Base-by-base conservation (phyloP, 2,329 filamentous ascomycete genomes). In the Orbilia oligospora region DNA sequence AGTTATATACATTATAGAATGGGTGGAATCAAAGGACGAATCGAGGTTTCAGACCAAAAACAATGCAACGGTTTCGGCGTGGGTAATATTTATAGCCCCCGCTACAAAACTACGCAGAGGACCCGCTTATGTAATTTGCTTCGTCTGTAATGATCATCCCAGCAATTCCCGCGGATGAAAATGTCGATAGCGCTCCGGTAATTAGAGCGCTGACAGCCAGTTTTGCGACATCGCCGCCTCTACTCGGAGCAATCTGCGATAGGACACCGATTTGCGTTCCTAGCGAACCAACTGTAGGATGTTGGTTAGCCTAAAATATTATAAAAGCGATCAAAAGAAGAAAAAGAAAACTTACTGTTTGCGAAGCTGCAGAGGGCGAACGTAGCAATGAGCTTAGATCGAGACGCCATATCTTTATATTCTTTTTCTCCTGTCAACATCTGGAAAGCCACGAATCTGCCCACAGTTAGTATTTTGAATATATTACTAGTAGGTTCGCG, bases 281-380 rank as follows among this genome's bases (percentile, higher is more conserved):
- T 18, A 88, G 84, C 20, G 86, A 87, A 51, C 87, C 86, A 63
- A 75, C 69, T 79, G 41, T 14, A 49, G 33, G 48, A 14, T 56
- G 20, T 4, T 36, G 46, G 38, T 78, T 51, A 78, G 63, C 46
- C 20, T 5, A 38, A 22, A 9, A 8, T 24, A 10, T 33, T 46
- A 22, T 20, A 9, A 10, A 63, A 46, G 27, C 4, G n/a, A 0
- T 9, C 8, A 6, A n/a, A 10, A 9, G 36, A 4, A 10, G 12
- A 14, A 38, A 14, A 18, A 16, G 10, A 33, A 20, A n/a, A 63
- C 68, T 1, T 70, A 79, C 76, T 86, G 82, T 88, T 88, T 64
- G 86, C 87, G 81, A 88, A 88, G 65, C 87, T 87, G 81, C 87
- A 88, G 12, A 88, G 84, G 24, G 86, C 85, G 75, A 88, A 88